Conservation (phyloP, 106 monocot genomes). For the Amphibolis antarctica region DNA sequence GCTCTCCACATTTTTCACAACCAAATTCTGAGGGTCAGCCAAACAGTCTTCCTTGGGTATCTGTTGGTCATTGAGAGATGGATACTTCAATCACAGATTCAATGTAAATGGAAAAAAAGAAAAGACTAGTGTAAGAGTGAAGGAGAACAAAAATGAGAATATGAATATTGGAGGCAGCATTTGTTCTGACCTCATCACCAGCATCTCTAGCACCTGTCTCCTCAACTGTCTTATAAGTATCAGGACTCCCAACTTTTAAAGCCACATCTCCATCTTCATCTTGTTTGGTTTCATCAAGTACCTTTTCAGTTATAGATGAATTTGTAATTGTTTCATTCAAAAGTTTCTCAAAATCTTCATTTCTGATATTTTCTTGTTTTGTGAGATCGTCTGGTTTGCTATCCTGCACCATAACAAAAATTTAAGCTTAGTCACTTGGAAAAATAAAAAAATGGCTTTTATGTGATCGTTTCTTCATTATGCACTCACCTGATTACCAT, state of each 20-base stretch:
- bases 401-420: background rate
- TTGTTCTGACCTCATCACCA: background rate
- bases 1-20: background rate
- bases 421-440: no score
- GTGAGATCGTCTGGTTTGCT: background rate
- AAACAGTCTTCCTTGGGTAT: background rate
- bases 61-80: background rate
- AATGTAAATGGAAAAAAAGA: background rate
- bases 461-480: no score
- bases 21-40: background rate
- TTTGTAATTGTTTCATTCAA: background rate
- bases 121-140: background rate
- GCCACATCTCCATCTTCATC: background rate
- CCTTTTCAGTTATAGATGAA: background rate
- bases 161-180: background rate
- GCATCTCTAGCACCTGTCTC: background rate
- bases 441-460: no score
- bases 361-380: no score
- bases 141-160: background rate
- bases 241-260: background rate
- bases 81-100: background rate
- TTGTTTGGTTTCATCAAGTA: background rate
- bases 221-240: background rate
- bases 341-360: no score
- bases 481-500: no score